Evolutionary conservation across 2,329 filamentous ascomycete genomes (phyloP).

Genomic region (Ascochyta viciae-villosae): DNA sequence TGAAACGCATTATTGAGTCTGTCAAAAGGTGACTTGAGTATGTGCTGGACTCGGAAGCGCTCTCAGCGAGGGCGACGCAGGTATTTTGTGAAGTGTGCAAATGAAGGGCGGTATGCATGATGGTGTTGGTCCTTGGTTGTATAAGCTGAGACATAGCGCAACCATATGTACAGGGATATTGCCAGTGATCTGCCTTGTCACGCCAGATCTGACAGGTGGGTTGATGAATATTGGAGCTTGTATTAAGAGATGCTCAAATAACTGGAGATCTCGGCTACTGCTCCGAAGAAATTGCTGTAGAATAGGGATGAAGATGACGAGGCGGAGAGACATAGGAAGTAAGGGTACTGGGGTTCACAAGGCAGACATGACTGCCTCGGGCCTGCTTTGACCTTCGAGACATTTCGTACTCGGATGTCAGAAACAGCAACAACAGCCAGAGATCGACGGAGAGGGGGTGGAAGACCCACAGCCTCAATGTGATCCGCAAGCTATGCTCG

Average conservation of each 20-base stretch:
- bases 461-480: conserved; percentile 18
- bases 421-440: conserved; percentile 17
- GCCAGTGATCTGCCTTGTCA: conserved; percentile 24
- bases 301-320: conserved; percentile 13
- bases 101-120: conserved; percentile 27
- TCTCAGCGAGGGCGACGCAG: conserved; percentile 7
- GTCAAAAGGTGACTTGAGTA: conserved; percentile 7
- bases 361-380: conserved; percentile 12
- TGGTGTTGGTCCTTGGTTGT: conserved; percentile 19
- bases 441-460: conserved; percentile 21
- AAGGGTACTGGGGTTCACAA: conserved; percentile 9
- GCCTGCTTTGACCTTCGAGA: conserved; percentile 15
- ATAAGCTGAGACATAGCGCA: conserved; percentile 28
- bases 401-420: conserved; percentile 9
- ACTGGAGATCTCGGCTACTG: conserved; percentile 7
- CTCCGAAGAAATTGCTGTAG: conserved; percentile 4
- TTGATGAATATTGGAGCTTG: conserved; percentile 19
- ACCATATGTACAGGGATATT: conserved; percentile 24
- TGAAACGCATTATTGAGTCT: conserved; percentile 6
- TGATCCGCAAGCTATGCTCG: conserved; percentile 19
- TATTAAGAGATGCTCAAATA: conserved; percentile 1
- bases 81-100: conserved; percentile 27
- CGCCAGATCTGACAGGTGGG: conserved; percentile 20
- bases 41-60: conserved; percentile 9
- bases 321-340: conserved; percentile 8